Percentiles rank a stretch among this genome's conserved stretches.
These are phyloP conservation scores for Aureobasidium leucospermi DNA, from an alignment of 2,329 filamentous ascomycete species.

Conservation along the genomic window DNA sequence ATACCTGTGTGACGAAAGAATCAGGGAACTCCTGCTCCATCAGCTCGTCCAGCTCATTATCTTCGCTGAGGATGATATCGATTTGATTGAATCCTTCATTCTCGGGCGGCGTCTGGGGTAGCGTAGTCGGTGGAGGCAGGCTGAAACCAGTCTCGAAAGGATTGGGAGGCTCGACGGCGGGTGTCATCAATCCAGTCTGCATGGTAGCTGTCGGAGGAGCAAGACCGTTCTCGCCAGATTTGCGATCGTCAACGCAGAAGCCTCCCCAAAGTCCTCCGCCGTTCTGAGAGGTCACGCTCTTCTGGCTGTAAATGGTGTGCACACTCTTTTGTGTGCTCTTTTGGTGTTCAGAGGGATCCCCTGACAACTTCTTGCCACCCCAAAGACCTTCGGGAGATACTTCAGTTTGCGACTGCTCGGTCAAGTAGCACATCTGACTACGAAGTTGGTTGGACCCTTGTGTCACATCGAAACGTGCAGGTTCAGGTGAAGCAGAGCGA, in stretches of 20 bases:
- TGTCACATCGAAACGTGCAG: conserved; percentile 74
- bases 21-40: conserved; percentile 67
- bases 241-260: conserved; percentile 48
- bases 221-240: conserved; percentile 28
- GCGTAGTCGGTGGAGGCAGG: conserved; percentile 30
- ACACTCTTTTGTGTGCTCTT: background rate
- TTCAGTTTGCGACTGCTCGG: conserved; percentile 41
- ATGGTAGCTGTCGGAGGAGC: conserved; percentile 36
- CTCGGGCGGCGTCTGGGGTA: conserved; percentile 25
- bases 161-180: conserved; percentile 31
- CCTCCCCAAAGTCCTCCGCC: conserved; percentile 65
- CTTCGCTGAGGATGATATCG: conserved; percentile 34
- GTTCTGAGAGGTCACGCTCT: conserved; percentile 15
- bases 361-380: conserved; percentile 9
- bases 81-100: conserved; percentile 22
- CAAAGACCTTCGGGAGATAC: conserved; percentile 15
- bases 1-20: conserved; percentile 85
- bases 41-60: conserved; percentile 33
- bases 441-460: conserved; percentile 49
- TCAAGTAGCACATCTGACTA: conserved; percentile 43
- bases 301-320: conserved; percentile 16
- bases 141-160: conserved; percentile 31
- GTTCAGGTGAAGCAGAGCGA: conserved; percentile 72
- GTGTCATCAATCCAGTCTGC: conserved; percentile 39
- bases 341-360: background rate